Evolutionary conservation across 1,284 basidiomycete species (phyloP), one percentile per base, ranked within the genome.

Genomic region (Lentinula novae-zelandiae): DNA sequence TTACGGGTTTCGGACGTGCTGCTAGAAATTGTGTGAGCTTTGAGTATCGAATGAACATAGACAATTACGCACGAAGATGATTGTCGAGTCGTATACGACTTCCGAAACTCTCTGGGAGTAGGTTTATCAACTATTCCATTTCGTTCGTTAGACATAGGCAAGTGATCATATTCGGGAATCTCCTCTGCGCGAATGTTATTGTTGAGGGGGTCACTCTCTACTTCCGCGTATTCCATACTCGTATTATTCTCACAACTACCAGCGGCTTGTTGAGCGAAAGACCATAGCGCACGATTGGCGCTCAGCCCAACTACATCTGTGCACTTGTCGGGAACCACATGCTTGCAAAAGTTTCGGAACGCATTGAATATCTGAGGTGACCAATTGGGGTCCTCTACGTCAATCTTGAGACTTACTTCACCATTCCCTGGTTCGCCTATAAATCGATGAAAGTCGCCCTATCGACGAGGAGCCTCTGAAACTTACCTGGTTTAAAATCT

Each of bases 381-480:
- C 64, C 62, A 64, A 15, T 33, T 17, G 36, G 22, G 13, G 22
- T 64, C 55, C 5, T 6, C 12, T 10, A 17, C 22, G 42, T 64
- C 57, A 17, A 67, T 61, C 49, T 64, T 65, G 27, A 69, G 38
- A 15, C 61, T 58, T 20, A 69, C 60, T 2, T 57, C 27, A 13
- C 67, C 66, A 38, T 60, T 54, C 3, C 58, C 60, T 39, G 56
- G 9, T 22, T 52, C 31, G 34, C 63, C 22, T 64, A 60, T 58
- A 38, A 36, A 6, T 58, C 6, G 13, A 7, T 36, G 12, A 52
- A 54, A 31, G 31, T 27, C 17, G 9, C 27, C 12, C 17, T 46
- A 10, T 20, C 1, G 22, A 10, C 15, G 27, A n/a, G 12, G 33
- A 10, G 31, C 9, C 8, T 33, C 10, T 13, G 15, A 33, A 31